Evolutionary conservation across 495 filamentous ascomycete species (phyloP).

Genomic region (Astrocystis sublimbata): DNA sequence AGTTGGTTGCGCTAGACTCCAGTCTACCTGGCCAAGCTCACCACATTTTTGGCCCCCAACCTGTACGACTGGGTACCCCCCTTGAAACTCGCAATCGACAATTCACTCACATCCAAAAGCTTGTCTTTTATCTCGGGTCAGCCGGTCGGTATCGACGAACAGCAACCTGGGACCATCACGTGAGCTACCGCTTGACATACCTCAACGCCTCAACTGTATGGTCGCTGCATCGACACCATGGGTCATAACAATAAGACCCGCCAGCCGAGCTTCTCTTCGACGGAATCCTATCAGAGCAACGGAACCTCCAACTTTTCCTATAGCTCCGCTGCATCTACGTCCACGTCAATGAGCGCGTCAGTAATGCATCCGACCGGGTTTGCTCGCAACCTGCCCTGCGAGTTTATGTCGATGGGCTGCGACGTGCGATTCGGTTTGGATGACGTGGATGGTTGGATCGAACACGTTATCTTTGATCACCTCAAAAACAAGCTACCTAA

Average conservation of each 20-base stretch:
- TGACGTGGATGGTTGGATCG: conserved; percentile 43
- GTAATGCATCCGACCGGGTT: neutral
- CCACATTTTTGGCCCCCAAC: conserved; percentile 7
- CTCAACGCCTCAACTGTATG: neutral
- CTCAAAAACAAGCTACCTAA: conserved; percentile 34
- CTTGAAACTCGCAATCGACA: neutral
- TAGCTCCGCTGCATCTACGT: neutral
- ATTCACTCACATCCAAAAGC: neutral
- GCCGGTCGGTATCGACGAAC: neutral
- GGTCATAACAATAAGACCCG: neutral
- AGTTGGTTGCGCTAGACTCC: neutral
- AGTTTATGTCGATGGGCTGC: conserved; percentile 40
- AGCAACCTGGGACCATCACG: neutral
- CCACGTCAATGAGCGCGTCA: neutral
- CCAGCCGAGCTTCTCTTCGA: neutral
- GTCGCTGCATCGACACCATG: conserved; percentile 1
- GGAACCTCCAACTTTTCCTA: neutral
- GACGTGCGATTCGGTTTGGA: conserved; percentile 32
- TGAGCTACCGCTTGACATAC: neutral
- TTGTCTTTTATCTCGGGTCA: neutral
- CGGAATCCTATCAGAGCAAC: neutral
- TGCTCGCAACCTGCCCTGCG: conserved; percentile 38
- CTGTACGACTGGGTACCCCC: neutral
- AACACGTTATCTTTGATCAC: conserved; percentile 42
- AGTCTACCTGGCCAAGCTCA: neutral